A percentile compares a stretch with the other conserved stretches of the same genome.
phyloP scores from a whole-genome alignment of 495 filamentous ascomycete species.

The Penicillium soppii region DNA sequence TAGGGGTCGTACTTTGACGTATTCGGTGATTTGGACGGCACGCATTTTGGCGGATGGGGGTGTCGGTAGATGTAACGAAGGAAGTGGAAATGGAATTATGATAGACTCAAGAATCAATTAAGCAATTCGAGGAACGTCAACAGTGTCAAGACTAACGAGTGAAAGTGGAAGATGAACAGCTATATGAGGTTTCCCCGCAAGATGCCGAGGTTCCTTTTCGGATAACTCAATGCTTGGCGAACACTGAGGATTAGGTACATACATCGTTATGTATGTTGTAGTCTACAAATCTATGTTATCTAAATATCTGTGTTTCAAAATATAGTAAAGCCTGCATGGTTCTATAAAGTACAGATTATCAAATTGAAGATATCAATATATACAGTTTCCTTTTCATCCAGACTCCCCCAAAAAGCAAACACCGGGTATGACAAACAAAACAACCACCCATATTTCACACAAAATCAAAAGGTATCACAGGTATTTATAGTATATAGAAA shows the following conservation, averaged over 20 bases:
- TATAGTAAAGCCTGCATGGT: too few relatives aligned
- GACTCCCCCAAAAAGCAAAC: slow-evolving; percentile 9
- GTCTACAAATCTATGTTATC: too few relatives aligned
- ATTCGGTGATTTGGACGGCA: slow-evolving; percentile 78
- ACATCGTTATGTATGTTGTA: too few relatives aligned
- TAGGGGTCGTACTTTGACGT: slow-evolving; percentile 65
- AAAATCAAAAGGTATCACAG: slow-evolving; percentile 16
- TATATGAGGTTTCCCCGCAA: slow-evolving; percentile 19
- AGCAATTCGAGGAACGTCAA: not conserved
- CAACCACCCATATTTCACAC: slow-evolving; percentile 18
- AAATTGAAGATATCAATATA: slow-evolving; percentile 13
- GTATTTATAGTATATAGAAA: not conserved
- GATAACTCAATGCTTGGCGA: slow-evolving; percentile 14
- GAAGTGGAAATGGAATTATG: not conserved
- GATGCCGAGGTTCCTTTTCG: slow-evolving; percentile 32
- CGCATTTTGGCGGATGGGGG: slow-evolving; percentile 56
- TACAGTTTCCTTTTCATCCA: slow-evolving; percentile 6
- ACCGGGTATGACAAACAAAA: slow-evolving; percentile 18
- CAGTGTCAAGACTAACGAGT: not conserved
- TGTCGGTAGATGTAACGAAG: not conserved
- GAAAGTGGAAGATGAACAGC: not conserved
- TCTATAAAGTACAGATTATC: not conserved
- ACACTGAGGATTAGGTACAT: too few relatives aligned
- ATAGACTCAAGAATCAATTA: not conserved
- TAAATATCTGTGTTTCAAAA: too few relatives aligned